Evolutionary conservation across 2,329 filamentous ascomycete species (phyloP), one percentile per base, ranked within the genome.

Genomic region (Neofusicoccum parvum): DNA sequence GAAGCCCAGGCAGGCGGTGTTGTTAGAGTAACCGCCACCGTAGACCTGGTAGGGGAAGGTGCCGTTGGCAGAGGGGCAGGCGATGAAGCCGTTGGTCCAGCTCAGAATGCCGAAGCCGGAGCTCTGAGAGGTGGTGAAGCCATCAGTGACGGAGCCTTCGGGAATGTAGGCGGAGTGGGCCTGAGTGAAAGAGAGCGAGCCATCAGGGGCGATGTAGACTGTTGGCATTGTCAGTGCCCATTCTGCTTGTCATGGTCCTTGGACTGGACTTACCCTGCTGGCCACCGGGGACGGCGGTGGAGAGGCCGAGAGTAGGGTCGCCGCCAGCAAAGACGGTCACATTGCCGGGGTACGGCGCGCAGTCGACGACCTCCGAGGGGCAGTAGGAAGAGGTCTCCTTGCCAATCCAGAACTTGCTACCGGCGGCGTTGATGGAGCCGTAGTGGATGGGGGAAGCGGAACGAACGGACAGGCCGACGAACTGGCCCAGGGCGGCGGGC

Each of bases 261-360:
- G n/a, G 41, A 36, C 5, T 23, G 41, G 50, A 50, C 65, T 66
- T 65, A 72, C 71, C 80, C 65, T 81, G 76, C 70, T 91, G 88
- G 32, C 88, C 88, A 34, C 88, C 88, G 5, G 88, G 87, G 4
- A 89, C 88, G 36, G 81, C 72, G 37, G 86, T 82, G 39, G 79
- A 75, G 71, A 85, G 54, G n/a, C 66, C 65, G 12, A 66, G 72
- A 11, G 68, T 72, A 1, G 48, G 45, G 36, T 73, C 62, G 50
- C 78, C 75, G 36, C 80, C 76, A 41, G 75, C 71, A 54, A 86
- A 75, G 9, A 82, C 79, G 7, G 84, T 86, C 32, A 72, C 68
- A 65, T 80, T 82, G 17, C 82, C 83, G 43, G 56, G 56, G 43
- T 60, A 60, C 41, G 0, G 79, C 70, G 15, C 82, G 72, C 83